These are phyloP conservation scores for Penicillium flavigenum DNA, from an alignment of 495 filamentous ascomycete species.

Conservation along the genomic window DNA sequence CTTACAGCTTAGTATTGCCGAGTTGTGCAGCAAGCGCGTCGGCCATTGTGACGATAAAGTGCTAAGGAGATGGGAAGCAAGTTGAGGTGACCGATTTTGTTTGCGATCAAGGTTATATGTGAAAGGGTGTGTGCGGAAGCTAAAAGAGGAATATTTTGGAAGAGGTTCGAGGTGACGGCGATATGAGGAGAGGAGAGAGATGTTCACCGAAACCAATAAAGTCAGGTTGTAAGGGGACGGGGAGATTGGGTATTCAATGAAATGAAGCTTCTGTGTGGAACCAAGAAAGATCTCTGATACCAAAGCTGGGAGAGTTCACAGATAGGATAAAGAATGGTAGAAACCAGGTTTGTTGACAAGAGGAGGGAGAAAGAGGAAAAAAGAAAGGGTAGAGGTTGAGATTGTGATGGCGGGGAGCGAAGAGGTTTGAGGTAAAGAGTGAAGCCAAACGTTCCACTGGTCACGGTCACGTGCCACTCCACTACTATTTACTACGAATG, in stretches of 20 bases:
- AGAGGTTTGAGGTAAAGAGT: conserved; percentile 10
- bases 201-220: neutral
- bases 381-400: neutral
- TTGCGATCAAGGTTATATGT: neutral
- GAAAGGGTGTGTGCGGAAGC: neutral
- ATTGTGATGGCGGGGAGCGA: conserved; percentile 13
- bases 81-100: neutral
- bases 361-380: neutral
- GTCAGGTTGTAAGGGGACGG: conserved; percentile 1
- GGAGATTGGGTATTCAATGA: conserved; percentile 3
- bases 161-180: neutral
- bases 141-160: neutral
- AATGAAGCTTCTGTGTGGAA: neutral
- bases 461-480: conserved; percentile 2
- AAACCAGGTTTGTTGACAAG: neutral
- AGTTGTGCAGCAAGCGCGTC: conserved; percentile 67
- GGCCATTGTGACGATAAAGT: conserved; percentile 47
- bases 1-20: conserved; percentile 69
- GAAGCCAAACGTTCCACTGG: conserved; percentile 12
- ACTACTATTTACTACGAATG: neutral
- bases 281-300: neutral
- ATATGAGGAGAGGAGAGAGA: neutral
- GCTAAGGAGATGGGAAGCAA: conserved; percentile 4
- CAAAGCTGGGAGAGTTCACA: conserved; percentile 1
- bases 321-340: neutral